Evolutionary conservation across 2,329 filamentous ascomycete species (phyloP).

Genomic region (Fusarium tjaetaba): DNA sequence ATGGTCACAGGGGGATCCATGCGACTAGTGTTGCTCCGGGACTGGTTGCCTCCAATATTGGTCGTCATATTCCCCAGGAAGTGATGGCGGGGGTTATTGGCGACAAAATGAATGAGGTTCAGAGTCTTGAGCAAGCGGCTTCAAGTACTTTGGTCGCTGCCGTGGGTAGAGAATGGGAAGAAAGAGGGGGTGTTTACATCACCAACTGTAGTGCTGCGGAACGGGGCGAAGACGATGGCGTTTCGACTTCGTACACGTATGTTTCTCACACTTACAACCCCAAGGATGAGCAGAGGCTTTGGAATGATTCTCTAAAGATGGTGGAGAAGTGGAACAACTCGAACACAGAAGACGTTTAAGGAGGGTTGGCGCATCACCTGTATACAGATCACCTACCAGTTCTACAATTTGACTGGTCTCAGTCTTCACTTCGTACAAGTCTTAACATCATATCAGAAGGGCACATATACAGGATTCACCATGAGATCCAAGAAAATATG

Average conservation of each 20-base stretch:
- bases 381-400: not conserved
- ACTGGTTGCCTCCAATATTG: not conserved
- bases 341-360: not conserved
- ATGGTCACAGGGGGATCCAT: not conserved
- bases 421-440: not conserved
- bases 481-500: not conserved
- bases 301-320: not conserved
- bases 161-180: not conserved
- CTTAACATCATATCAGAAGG: too few relatives aligned
- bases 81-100: not conserved
- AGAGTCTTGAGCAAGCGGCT: not conserved
- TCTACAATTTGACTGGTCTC: too few relatives aligned
- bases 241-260: not conserved
- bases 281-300: not conserved
- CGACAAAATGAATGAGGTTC: not conserved
- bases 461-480: not conserved
- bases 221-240: not conserved
- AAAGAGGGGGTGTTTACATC: not conserved
- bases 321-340: not conserved
- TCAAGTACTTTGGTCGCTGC: not conserved
- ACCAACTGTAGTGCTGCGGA: not conserved
- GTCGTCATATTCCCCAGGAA: constrained; percentile 6
- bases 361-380: not conserved
- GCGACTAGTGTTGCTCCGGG: constrained; percentile 6
- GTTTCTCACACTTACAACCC: constrained; percentile 8